Percentiles rank a stretch among this genome's conserved stretches.
These are phyloP conservation scores for Diaporthe caulivora DNA, from an alignment of 2,329 filamentous ascomycete species.

Conservation along the genomic window DNA sequence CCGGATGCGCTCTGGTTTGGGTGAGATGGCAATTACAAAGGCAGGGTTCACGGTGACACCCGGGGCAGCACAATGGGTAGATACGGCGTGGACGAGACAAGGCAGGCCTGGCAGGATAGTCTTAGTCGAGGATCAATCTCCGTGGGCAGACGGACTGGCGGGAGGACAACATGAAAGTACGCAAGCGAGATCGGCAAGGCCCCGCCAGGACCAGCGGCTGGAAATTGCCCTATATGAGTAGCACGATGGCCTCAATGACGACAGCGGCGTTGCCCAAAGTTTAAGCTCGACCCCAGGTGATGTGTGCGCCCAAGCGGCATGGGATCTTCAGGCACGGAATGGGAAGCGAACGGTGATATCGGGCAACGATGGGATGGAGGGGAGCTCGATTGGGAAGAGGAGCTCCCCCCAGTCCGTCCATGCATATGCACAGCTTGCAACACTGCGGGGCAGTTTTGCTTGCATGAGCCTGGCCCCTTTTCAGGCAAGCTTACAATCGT, in stretches of 20 bases:
- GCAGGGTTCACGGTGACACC: not conserved
- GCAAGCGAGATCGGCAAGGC: slow-evolving; percentile 20
- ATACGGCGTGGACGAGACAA: not conserved
- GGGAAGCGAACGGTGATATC: not conserved
- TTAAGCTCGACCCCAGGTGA: not conserved
- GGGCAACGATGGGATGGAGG: slow-evolving; percentile 4
- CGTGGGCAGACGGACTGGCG: not conserved
- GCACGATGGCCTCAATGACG: slow-evolving; percentile 36
- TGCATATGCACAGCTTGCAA: not conserved
- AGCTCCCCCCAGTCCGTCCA: slow-evolving; percentile 8
- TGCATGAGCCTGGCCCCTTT: slow-evolving; percentile 2
- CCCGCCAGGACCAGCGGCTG: not conserved
- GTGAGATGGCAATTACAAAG: not conserved
- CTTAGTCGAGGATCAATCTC: not conserved
- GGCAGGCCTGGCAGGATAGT: not conserved
- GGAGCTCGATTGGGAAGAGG: not conserved
- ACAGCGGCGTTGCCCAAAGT: slow-evolving; percentile 18
- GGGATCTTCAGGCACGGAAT: slow-evolving; percentile 30
- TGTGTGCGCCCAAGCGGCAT: not conserved
- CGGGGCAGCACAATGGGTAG: not conserved
- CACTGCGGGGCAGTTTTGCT: not conserved
- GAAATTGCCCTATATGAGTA: not conserved
- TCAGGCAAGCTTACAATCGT: not conserved
- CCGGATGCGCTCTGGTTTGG: not conserved
- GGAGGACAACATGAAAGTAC: not conserved